Evolutionary conservation across 1,284 basidiomycete genomes (phyloP), one percentile per base, ranked within the genome.

Genomic region (Trichosporon ovoides): DNA sequence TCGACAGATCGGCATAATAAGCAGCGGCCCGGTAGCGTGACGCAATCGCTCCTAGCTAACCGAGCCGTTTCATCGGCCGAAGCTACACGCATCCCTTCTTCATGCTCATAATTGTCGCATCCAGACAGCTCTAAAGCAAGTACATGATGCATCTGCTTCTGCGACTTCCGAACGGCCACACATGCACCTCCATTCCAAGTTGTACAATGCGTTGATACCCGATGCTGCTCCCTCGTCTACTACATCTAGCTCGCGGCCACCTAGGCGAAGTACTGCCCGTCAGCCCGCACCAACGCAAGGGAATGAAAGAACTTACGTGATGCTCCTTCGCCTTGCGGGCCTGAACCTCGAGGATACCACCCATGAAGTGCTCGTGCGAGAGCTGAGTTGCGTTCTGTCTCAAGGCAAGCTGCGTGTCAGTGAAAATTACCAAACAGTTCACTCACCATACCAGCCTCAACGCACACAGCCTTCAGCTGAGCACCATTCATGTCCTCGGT

Each of bases 401-500:
- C 49, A 98, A 79, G 4, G 74, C 74, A 24, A 76, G 66, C 70
- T 69, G 46, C 19, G 9, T 24, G 18, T 55, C 51, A 37, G 43
- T 7, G 18, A n/a, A 31, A 7, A 2, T 28, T 13, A 3, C 10
- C 14, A 11, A 5, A 5, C 22, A 13, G 9, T 7, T 52, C 37
- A 18, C 95, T 89, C 71, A 98, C 95, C 96, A 99, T 99, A 62
- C 96, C 95, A 24, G 95, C 95, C 79, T 97, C 94, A 13, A 98
- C 88, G 80, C 94, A 93, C 19, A 97, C 87, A 34, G 92, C 93
- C 80, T 94, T 94, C 68, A 80, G 66, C 65, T 79, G 78, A 9
- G 78, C 77, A 53, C 75, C 86, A 71, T 88, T 88, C 80, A 89
- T 87, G 73, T 88, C 87, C 73, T 88, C 87, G 16, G 87, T 88